Base-by-base conservation (phyloP, 148 eudicot species). In the Nepenthes mirabilis region DNA sequence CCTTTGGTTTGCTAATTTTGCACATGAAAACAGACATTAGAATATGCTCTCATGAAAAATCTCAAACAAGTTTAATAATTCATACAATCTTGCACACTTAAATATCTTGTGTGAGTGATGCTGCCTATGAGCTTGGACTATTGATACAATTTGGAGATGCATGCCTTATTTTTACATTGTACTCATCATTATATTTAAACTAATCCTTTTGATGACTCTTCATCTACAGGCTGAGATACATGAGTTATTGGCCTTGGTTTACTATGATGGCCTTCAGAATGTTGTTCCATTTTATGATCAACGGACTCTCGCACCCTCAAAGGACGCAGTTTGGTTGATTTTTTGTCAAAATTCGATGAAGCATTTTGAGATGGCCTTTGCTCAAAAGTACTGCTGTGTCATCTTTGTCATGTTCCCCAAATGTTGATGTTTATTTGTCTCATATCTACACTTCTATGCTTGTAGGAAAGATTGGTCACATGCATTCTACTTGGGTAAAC, bases 271-370 rank as follows among this genome's bases (percentile, higher is more conserved):
- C 59, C 63, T 93, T 70, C 99, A 93, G 66, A 89, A 89, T 68
- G 96, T 86, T 49, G 99, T 81, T 43, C 99, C 99, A 48, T 70
- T 88, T 54, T 93, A 82, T 78, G 99, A 93, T 79, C 99, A 93
- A 65, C 80, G 99, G 77, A 80, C 71, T 66, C 64, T 78, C 60
- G 65, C 77, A 53, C 96, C 96, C 37, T 60, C 68, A 61, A 89
- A 79, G 70, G 90, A 93, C 76, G 69, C 83, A 57, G 64, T 70
- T 52, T 86, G 99, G 99, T 72, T 48, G 72, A 78, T 75, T 76
- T 86, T 86, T 59, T 86, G 99, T 74, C 79, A 81, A 64, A 89
- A 82, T 61, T 79, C 99, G 3, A 80, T 82, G 86, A 82, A 79
- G 65, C 99, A 93, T 76, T 93, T 93, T 59, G 73, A 89, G 80